Evolutionary conservation across 2,329 filamentous ascomycete species (phyloP).

Genomic region (Exophiala phaeomuriformis): DNA sequence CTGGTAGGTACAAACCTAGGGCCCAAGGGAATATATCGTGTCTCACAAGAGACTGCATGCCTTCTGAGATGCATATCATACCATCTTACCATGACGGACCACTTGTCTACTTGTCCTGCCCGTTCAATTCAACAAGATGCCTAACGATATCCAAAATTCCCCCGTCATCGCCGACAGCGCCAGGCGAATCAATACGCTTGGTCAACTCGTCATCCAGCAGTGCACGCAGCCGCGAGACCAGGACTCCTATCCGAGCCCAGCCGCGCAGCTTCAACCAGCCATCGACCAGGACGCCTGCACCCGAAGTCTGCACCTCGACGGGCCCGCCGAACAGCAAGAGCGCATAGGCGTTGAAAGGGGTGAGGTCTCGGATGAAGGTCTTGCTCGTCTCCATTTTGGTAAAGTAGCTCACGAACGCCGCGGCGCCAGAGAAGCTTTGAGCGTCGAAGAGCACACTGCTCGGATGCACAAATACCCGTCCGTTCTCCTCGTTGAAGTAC

Average conservation of each 20-base stretch:
- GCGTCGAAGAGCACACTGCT: constrained; percentile 87
- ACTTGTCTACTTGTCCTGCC: constrained; percentile 54
- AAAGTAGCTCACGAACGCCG: constrained; percentile 81
- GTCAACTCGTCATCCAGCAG: constrained; percentile 83
- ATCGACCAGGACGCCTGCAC: constrained; percentile 80
- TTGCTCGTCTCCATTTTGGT: constrained; percentile 87
- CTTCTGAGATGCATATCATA: too few species aligned
- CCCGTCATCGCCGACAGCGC: constrained; percentile 42
- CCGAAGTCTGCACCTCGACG: constrained; percentile 74
- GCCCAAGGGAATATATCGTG: too few species aligned
- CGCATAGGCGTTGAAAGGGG: constrained; percentile 85
- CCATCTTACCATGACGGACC: too few species aligned
- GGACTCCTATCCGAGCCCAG: constrained; percentile 89
- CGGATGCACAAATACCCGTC: constrained; percentile 87
- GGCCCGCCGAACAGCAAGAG: constrained; percentile 80
- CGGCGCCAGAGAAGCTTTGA: constrained; percentile 65
- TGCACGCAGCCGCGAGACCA: constrained; percentile 72
- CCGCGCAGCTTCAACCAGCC: constrained; percentile 81
- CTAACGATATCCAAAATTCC: constrained; percentile 71
- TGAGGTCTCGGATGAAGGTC: constrained; percentile 83
- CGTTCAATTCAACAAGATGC: constrained; percentile 80
- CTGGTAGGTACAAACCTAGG: too few species aligned
- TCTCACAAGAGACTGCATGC: too few species aligned
- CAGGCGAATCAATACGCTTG: constrained; percentile 69
- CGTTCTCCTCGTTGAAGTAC: constrained; percentile 80